Conservation (phyloP, 1,139 yeast genomes). For the Yamadazyma diddensiae region DNA sequence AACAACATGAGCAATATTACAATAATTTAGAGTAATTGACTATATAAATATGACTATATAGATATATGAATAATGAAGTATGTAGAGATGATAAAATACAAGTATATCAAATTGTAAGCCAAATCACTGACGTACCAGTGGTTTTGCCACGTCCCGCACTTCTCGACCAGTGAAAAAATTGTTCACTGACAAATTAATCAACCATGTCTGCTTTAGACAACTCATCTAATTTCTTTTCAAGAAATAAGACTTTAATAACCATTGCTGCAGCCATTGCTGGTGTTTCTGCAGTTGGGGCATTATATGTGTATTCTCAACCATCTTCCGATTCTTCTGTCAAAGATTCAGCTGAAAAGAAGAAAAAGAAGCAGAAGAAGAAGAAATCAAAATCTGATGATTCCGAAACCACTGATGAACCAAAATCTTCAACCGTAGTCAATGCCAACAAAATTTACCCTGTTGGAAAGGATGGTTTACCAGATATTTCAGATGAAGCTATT, state of each 20-base stretch:
- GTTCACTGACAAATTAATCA: constrained; percentile 5
- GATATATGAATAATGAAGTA: not conserved
- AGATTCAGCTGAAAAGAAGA: constrained; percentile 19
- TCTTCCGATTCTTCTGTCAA: constrained; percentile 12
- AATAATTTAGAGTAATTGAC: constrained; percentile 19
- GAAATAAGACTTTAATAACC: constrained; percentile 58
- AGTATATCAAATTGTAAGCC: too few relatives aligned
- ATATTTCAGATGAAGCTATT: constrained; percentile 46
- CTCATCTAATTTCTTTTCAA: constrained; percentile 40
- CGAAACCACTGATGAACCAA: constrained; percentile 8
- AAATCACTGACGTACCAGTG: too few relatives aligned
- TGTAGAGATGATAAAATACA: not conserved
- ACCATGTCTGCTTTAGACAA: constrained; percentile 13
- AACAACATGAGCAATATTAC: constrained; percentile 36
- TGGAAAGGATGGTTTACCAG: constrained; percentile 55
- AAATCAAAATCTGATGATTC: constrained; percentile 23
- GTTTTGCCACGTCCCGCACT: constrained; percentile 4
- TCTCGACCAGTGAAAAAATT: constrained; percentile 9
- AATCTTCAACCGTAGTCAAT: constrained; percentile 3
- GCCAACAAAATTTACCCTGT: constrained; percentile 40
- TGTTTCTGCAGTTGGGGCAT: constrained; percentile 53
- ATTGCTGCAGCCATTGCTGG: constrained; percentile 64
- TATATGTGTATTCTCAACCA: constrained; percentile 10
- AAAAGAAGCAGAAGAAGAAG: constrained; percentile 39
- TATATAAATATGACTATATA: not conserved